Base-by-base conservation (phyloP, 208 protist genomes). In the Wallacemonas sp. region DNA sequence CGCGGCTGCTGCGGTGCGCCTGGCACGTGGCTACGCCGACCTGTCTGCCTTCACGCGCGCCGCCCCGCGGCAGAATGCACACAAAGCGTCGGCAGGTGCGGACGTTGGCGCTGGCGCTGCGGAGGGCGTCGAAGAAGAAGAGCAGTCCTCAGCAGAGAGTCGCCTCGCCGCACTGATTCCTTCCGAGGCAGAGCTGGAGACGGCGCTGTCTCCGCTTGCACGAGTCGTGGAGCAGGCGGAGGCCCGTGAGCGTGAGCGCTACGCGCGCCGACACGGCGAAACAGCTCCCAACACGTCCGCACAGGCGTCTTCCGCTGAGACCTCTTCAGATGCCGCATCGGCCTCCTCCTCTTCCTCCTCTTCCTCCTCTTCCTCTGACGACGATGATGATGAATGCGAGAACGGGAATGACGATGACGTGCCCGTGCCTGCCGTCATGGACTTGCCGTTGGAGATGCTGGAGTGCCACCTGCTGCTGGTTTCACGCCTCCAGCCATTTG, bases 391-490 rank as follows among this genome's bases (percentile, higher is more conserved):
- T n/a, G 47, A 55, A 12, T 8, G 47, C 30, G 47, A 24, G 47
- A 21, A 39, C 21, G 47, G 24, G 16, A 9, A 41, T 16, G 11
- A 19, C 14, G 6, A 5, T 0, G 52, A 58, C 32, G 9, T 14
- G 19, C 34, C 52, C 9, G 29, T 61, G 29, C 62, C 68, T 38
- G 58, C 56, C 16, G 63, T 61, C 0, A 57, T 80, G 2, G 65
- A 80, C 36, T 57, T 58, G 9, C 68, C 68, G 27, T 60, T 80
- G 19, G 68, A 61, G 1, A 44, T 80, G 27, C 39, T 80, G 36
- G 74, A 80, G 52, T 80, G 74, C 60, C 21, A 60, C 1, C 49
- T 80, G 6, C 52, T 68, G 14, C 39, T 80, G 23, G 23, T 72
- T 21, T 32, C 71, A 19, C 68, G 74, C n/a, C 27, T 60, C 3